Base-by-base conservation (phyloP, 2,329 filamentous ascomycete species). In the Pseudogymnoascus sp. region DNA sequence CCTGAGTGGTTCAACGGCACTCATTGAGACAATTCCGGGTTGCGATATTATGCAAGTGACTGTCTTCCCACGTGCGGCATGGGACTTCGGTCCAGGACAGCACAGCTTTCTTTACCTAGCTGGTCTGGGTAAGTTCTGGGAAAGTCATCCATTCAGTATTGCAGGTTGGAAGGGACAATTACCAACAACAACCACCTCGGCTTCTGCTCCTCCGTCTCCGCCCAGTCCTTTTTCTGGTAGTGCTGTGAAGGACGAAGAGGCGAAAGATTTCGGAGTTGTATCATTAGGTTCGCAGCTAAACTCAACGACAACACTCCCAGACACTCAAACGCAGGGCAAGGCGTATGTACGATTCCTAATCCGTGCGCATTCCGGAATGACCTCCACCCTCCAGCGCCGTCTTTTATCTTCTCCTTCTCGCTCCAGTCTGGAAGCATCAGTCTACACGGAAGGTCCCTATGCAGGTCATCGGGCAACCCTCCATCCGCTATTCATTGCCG, bases 111-210 rank as follows among this genome's bases (percentile, higher is more conserved):
- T 76, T 0, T 81, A 80, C 67, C 82, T 84, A 65, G 80, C 81
- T 0, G 77, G 75, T 0, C 66, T 81, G 1, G 74, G 61, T n/a
- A 70, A 73, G 7, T 66, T 71, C 0, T 83, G 80, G 80, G 80
- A 83, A 67, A 83, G 80, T 52, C 82, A 84, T 66, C 81, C 81
- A 0, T 83, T 84, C 66, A 81, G 78, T 0, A 67, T 80, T 55
- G 27, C 48, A 1, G 29, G 29, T 4, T 55, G 48, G 48, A 55
- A 10, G 9, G 48, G 48, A 18, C 27, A 55, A 15, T 13, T 15
- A 13, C 5, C 9, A 21, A 3, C 48, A 2, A 33, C 27, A 8
- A 18, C n/a, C 1, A 10, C 12, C 4, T 55, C 48, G 27, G 2
- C 48, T 21, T 21, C 48, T 5, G 12, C 5, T 10, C 12, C 15